phyloP scores from a whole-genome alignment of 1,284 basidiomycete species.

The Naganishia albida region DNA sequence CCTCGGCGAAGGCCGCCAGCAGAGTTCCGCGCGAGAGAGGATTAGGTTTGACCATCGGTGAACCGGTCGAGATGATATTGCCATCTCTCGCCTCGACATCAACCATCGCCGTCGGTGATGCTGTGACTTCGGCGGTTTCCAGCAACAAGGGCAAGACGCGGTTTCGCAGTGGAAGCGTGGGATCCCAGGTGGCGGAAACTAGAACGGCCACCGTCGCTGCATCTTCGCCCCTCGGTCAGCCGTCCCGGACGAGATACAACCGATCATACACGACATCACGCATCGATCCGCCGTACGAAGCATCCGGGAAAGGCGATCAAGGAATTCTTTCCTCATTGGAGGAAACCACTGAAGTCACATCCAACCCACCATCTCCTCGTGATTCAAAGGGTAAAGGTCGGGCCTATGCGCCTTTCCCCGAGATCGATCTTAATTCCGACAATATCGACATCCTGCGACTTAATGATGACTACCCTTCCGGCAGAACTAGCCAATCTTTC shows the following conservation, averaged over 20 bases:
- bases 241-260: constrained; percentile 19
- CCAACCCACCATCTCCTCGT: constrained; percentile 19
- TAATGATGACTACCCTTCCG: background rate
- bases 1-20: background rate
- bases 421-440: background rate
- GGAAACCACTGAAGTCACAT: constrained; percentile 12
- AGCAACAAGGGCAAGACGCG: constrained; percentile 20
- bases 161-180: constrained; percentile 23
- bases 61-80: background rate
- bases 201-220: background rate
- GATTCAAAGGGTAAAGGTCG: constrained; percentile 3
- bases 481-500: background rate
- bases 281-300: constrained; percentile 8
- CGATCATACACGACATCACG: constrained; percentile 20
- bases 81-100: constrained; percentile 5
- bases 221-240: background rate
- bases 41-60: constrained; percentile 3
- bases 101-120: constrained; percentile 5
- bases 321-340: constrained; percentile 1
- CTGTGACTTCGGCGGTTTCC: constrained; percentile 11
- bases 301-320: background rate
- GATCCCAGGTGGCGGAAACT: constrained; percentile 5
- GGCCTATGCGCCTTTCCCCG: background rate
- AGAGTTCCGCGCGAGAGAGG: constrained; percentile 8
- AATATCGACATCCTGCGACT: background rate